Percentiles rank a stretch among this genome's conserved stretches.
These are phyloP conservation scores for Neohortaea acidophila DNA, from an alignment of 495 filamentous ascomycete genomes.

Conservation along the genomic window DNA sequence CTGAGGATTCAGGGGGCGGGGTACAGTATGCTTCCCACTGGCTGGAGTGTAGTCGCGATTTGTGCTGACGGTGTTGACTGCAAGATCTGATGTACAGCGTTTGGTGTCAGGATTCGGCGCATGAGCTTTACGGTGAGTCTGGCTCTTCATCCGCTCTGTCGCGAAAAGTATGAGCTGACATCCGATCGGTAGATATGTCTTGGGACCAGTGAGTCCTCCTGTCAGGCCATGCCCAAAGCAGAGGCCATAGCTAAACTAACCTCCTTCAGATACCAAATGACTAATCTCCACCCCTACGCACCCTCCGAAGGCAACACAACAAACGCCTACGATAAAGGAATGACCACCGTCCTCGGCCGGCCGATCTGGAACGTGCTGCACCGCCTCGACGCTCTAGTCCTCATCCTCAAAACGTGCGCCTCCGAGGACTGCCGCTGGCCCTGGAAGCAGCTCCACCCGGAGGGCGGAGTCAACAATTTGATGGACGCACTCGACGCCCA, in stretches of 20 bases:
- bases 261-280: constrained; percentile 39
- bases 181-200: too few species aligned
- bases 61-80: too few species aligned
- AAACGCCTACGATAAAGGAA: constrained; percentile 1
- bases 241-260: constrained; percentile 8
- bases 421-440: not conserved
- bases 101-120: constrained; percentile 18
- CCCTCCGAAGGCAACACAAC: not conserved
- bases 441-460: constrained; percentile 1
- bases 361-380: constrained; percentile 1
- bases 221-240: too few species aligned
- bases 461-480: constrained; percentile 16
- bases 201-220: too few species aligned
- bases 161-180: constrained; percentile 24
- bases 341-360: constrained; percentile 1
- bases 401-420: not conserved
- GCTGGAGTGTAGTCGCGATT: too few species aligned
- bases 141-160: too few species aligned
- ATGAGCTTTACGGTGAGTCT: constrained; percentile 21
- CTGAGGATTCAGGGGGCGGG: constrained; percentile 12
- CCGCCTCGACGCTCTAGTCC: not conserved
- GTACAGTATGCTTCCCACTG: constrained; percentile 16
- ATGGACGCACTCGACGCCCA: constrained; percentile 31
- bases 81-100: constrained; percentile 32
- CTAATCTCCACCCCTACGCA: constrained; percentile 35